Base-by-base conservation (phyloP, 2,329 filamentous ascomycete species). In the Reticulascus tulasneorum region DNA sequence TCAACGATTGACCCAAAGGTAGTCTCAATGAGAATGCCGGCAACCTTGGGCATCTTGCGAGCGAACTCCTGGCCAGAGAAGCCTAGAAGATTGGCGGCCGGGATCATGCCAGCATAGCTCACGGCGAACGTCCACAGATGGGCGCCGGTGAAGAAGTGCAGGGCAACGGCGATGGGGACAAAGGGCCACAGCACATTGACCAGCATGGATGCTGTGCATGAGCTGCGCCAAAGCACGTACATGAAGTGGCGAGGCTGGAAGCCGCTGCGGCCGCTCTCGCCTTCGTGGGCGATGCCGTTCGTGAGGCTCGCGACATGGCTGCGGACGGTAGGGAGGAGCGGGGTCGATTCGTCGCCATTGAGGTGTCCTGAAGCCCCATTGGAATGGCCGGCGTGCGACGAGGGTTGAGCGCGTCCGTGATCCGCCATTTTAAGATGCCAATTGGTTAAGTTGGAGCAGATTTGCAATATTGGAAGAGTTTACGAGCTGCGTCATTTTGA, bases 1-100 rank as follows among this genome's bases (percentile, higher is more conserved):
- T 86, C 82, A 12, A 85, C 78, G 5, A 84, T 64, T 7, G 78
- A 81, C 6, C 80, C 79, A 36, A 86, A 59, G 0, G 64, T 66
- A 4, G 64, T 67, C 43, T 71, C 66, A 15, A 69, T 50, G 22
- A 78, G 52, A 7, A 77, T 66, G 7, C 73, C 73, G 23, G 78
- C 58, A 3, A 80, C 77, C 49, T 80, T 81, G 27, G 78, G 79
- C 35, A 84, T 56, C 54, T 84, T 84, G 23, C 79, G 69, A 1
- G 77, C 75, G 46, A 84, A 64, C 50, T 84, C 79, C 41, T 80
- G 73, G 13, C 77, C 71, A 2, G 60, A 43, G 7, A 63, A 73
- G 4, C 69, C 69, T 5, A 73, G 51, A 7, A 72, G 51, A 36
- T 73, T 73, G 25, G 69, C 70, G 8, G 65, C 56, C 0, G 70